Base-by-base conservation (phyloP, 176 grass and related monocot species). In the Raddia distichophylla region DNA sequence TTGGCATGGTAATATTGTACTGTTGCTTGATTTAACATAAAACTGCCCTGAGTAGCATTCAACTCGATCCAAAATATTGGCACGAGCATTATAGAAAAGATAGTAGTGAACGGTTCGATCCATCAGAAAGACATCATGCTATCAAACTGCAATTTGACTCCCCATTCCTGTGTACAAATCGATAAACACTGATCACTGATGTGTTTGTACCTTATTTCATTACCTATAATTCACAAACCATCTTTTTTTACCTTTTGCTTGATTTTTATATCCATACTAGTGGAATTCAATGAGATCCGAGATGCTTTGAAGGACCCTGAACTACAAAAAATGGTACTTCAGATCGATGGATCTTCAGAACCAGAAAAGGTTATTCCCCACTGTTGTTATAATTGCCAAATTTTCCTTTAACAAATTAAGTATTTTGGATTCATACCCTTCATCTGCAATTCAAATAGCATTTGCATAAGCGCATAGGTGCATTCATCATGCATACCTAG, bases 351-450 rank as follows among this genome's bases (percentile, higher is more conserved):
- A 48, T 88, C 90, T 52, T 54, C 47, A 20, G 93, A 92, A 83
- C 82, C 90, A 88, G 90, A 95, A 80, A 89, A 95, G 63, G 93
- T 92, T 84, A 73, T 83, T 91, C 20, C 54, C 10, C 63, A 50
- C 50, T 73, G n/a, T 60, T 54, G 18, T 49, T 9, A 53, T 17
- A 61, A 53, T 47, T 32, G 42, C n/a, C 45, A 43, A 58, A 8
- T 61, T 17, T 17, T 75, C 12, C 7, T 12, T 55, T 73, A 73
- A 40, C 32, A 37, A 37, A 14, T 52, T 35, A 47, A 48, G 15
- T 79, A 63, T 80, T 71, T 64, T 53, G 9, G 5, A 78, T 51
- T 51, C 48, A 27, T 42, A 54, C 55, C 45, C 15, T 51, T 17
- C 7, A 19, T 6, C 0, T 27, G 35, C 45, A 78, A 46, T 10